Conservation (phyloP, 179 eudicot genomes). For the Beta macrorhiza region DNA sequence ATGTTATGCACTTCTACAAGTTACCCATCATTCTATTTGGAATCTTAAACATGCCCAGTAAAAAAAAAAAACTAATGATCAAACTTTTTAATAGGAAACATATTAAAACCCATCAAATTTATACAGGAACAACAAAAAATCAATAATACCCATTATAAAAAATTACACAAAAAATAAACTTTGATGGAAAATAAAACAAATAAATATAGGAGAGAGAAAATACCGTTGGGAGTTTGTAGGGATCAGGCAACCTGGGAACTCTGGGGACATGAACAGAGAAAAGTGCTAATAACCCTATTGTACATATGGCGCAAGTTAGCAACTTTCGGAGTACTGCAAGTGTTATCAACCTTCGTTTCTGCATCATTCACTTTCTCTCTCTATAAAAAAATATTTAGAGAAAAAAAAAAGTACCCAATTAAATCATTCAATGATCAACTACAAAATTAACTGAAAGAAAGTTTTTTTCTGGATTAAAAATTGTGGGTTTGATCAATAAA, state of each 20-base stretch:
- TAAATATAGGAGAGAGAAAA: conserved; percentile 14
- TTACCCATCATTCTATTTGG: conserved; percentile 6
- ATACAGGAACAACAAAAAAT: background rate
- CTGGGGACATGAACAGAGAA: conserved; percentile 55
- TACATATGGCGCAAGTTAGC: conserved; percentile 57
- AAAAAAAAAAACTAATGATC: background rate
- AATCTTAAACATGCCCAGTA: background rate
- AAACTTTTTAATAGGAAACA: background rate
- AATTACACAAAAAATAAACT: background rate
- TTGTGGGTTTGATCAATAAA: conserved; percentile 14
- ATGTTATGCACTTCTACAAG: background rate
- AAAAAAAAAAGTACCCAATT: background rate
- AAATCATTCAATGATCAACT: conserved; percentile 21
- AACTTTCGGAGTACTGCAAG: conserved; percentile 43
- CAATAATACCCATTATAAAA: background rate
- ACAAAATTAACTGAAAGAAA: background rate
- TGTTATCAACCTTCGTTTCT: conserved; percentile 44
- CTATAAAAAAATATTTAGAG: background rate
- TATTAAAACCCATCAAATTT: background rate
- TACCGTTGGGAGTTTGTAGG: conserved; percentile 61
- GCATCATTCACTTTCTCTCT: conserved; percentile 31
- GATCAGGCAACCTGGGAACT: conserved; percentile 50
- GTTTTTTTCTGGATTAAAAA: background rate
- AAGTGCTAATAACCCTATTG: conserved; percentile 54
- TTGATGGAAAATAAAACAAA: background rate